A percentile compares a stretch with the other conserved stretches of the same genome.
Conservation (phyloP, 2,329 filamentous ascomycete genomes). For the Phialophora tarda region DNA sequence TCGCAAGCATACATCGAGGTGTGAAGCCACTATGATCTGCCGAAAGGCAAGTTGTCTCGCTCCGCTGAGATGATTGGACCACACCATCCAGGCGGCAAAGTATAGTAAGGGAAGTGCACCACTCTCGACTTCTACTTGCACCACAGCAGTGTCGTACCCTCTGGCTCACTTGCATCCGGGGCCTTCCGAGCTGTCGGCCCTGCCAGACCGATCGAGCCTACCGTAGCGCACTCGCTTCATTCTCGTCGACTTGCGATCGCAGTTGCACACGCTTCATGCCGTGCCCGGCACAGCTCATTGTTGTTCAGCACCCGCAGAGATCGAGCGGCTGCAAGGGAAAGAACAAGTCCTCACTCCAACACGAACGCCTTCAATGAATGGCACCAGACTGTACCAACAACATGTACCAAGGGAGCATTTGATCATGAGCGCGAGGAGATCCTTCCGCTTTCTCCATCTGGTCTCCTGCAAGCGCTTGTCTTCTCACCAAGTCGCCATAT, state of each 20-base stretch:
- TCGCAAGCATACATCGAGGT: constrained; percentile 95
- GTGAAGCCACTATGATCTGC: constrained; percentile 69
- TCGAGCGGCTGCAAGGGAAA: background rate
- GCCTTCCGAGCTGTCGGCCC: background rate
- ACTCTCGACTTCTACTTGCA: background rate
- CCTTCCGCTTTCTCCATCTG: background rate
- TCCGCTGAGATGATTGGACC: background rate
- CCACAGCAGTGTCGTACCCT: background rate
- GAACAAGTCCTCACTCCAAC: background rate
- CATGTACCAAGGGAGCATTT: background rate
- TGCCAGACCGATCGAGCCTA: background rate
- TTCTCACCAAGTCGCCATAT: background rate
- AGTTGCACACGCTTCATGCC: background rate
- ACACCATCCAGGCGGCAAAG: background rate
- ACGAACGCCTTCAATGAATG: background rate
- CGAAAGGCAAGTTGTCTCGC: background rate
- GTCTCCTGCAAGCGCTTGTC: background rate
- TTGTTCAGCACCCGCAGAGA: background rate
- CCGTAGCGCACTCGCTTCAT: background rate
- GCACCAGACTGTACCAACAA: background rate
- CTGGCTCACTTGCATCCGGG: background rate
- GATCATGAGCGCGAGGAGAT: background rate
- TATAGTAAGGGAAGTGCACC: background rate
- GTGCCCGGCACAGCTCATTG: background rate
- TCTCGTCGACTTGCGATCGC: background rate